phyloP scores from a whole-genome alignment of 2,329 filamentous ascomycete species.

The Didymella exigua region DNA sequence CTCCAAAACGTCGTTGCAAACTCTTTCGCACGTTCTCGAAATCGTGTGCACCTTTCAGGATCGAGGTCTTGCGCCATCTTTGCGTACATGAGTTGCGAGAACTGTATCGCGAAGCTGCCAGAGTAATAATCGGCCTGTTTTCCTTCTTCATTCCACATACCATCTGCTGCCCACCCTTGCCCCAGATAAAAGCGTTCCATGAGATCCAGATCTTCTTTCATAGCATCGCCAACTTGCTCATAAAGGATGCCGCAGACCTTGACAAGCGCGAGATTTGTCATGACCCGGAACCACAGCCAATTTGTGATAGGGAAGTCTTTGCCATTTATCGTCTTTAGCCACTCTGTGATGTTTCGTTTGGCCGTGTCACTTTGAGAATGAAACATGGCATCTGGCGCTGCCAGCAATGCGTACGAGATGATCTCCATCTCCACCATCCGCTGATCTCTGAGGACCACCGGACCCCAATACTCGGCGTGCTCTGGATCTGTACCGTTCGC shows the following conservation, averaged over 20 bases:
- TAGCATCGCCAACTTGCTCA: slow-evolving; percentile 43
- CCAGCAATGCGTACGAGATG: slow-evolving; percentile 56
- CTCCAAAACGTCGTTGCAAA: slow-evolving; percentile 54
- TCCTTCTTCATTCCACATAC: slow-evolving; percentile 49
- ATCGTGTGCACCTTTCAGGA: slow-evolving; percentile 45
- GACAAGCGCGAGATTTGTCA: slow-evolving; percentile 56
- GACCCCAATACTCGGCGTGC: slow-evolving; percentile 56
- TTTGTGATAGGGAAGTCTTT: slow-evolving; percentile 57
- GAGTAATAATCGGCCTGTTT: slow-evolving; percentile 60
- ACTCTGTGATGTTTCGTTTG: slow-evolving; percentile 48
- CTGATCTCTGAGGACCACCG: slow-evolving; percentile 55
- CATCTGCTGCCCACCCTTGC: slow-evolving; percentile 58
- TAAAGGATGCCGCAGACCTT: slow-evolving; percentile 50
- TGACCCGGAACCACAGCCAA: slow-evolving; percentile 61
- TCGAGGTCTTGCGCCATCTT: slow-evolving; percentile 54
- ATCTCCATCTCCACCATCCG: slow-evolving; percentile 62
- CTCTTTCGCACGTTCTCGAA: slow-evolving; percentile 48
- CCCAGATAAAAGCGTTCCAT: slow-evolving; percentile 55
- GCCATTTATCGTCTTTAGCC: slow-evolving; percentile 53
- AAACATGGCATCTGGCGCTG: slow-evolving; percentile 50
- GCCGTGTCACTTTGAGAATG: slow-evolving; percentile 33
- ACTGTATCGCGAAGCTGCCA: slow-evolving; percentile 61
- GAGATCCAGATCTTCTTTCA: slow-evolving; percentile 52
- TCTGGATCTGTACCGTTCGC: slow-evolving; percentile 45
- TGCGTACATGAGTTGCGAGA: slow-evolving; percentile 56